Evolutionary conservation across 2,329 filamentous ascomycete genomes (phyloP).

Genomic region (Colletotrichum tabaci): DNA sequence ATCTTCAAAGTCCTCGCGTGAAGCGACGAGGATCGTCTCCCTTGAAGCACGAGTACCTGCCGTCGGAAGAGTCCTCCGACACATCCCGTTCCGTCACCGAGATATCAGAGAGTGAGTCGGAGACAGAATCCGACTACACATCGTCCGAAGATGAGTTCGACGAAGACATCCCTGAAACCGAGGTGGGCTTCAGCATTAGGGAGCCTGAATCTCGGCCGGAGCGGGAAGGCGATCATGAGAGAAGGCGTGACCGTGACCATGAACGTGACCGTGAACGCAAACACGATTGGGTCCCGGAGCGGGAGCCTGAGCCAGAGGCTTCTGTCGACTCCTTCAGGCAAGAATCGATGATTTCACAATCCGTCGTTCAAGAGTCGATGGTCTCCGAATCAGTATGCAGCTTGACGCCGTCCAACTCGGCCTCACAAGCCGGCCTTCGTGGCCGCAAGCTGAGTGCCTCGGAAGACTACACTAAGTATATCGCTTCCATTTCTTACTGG

Average conservation of each 20-base stretch:
- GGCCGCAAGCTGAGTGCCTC: slow-evolving; percentile 64
- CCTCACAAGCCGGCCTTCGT: slow-evolving; percentile 78
- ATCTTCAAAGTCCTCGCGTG: slow-evolving; percentile 60
- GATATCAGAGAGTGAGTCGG: slow-evolving; percentile 33
- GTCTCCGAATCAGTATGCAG: slow-evolving; percentile 70
- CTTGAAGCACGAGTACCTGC: slow-evolving; percentile 96
- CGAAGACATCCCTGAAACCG: slow-evolving; percentile 71
- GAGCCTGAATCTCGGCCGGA: slow-evolving; percentile 50
- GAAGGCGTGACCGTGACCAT: slow-evolving; percentile 45
- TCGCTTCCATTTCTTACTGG: slow-evolving; percentile 74
- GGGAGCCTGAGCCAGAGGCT: slow-evolving; percentile 14
- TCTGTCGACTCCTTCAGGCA: slow-evolving; percentile 12
- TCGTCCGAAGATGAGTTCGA: slow-evolving; percentile 70
- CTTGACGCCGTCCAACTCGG: slow-evolving; percentile 84
- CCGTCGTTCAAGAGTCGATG: slow-evolving; percentile 50
- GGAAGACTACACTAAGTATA: slow-evolving; percentile 63
- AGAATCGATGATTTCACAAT: slow-evolving; percentile 57
- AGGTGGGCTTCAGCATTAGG: slow-evolving; percentile 71
- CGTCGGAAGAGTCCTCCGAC: slow-evolving; percentile 78
- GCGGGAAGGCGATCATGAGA: slow-evolving; percentile 42
- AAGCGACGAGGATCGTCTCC: slow-evolving; percentile 89
- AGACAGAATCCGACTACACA: slow-evolving; percentile 64
- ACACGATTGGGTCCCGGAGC: slow-evolving; percentile 30
- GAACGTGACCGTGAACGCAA: slow-evolving; percentile 44
- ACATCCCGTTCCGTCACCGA: slow-evolving; percentile 73